Evolutionary conservation across 148 eudicot genomes (phyloP), one percentile per base, ranked within the genome.

Genomic region (Euryodendron excelsum): DNA sequence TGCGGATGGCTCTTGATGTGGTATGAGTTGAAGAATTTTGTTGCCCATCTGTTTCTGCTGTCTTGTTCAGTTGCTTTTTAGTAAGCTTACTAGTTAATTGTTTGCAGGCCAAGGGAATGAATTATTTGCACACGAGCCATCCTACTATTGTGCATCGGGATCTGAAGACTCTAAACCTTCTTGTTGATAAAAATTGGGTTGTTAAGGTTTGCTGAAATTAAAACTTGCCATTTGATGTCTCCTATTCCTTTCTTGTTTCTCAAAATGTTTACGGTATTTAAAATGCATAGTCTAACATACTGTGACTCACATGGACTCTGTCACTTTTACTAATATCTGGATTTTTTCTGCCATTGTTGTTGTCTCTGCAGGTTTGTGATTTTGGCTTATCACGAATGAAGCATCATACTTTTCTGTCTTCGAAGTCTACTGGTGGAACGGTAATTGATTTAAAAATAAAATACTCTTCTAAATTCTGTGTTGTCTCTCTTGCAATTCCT

Each of bases 1-100:
- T 93, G 92, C 85, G 87, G 72, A 96, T 96, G 99, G 98, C 98
- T 74, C 88, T 93, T 81, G 99, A 96, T 85, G 99, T 93, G 98
- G 99, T 96, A 91, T 53, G 61, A 37, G 53, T 86, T 41, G 64
- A 66, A 55, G 44, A 71, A 61, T 71, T 44, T 48, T 48, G 59
- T 28, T 62, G 31, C 60, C 14, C 20, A 10, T 21, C 36, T 13
- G 21, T 53, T 69, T 27, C 69, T 41, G 63, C 56, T 68, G 14
- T 45, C 44, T 60, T 44, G 71, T 79, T 55, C 39, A 37, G 60
- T 21, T 82, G 55, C 44, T 74, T 66, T 76, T 77, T 2, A 36
- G 63, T 28, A 31, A 70, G 20, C 52, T 69, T 50, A 78, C 47
- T 53, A 17, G 64, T 55, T 41, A 60, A 61, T 75, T 83, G 12